These are phyloP conservation scores for Pythium apleroticum DNA, from an alignment of 352 stramenopile species.

Conservation along the genomic window DNA sequence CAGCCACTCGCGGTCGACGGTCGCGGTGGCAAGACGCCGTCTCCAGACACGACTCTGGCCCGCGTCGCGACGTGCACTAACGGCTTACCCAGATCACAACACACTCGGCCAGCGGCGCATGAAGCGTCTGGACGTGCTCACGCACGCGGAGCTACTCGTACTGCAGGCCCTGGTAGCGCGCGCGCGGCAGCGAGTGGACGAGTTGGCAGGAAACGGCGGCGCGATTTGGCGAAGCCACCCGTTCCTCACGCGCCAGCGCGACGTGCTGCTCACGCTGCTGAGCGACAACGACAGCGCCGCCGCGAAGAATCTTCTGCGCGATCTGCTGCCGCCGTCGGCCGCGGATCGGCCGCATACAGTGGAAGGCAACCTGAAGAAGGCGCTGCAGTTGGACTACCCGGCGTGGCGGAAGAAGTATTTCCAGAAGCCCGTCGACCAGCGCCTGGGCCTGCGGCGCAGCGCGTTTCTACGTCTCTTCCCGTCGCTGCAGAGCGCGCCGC, in stretches of 20 bases:
- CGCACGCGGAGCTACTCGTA: conserved; percentile 52
- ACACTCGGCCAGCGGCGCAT: conserved; percentile 8
- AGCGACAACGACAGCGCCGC: background rate
- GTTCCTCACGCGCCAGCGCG: conserved; percentile 18
- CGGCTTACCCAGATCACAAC: conserved; percentile 11
- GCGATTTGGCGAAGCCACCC: conserved; percentile 16
- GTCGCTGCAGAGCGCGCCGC: conserved; percentile 34
- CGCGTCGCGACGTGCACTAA: background rate
- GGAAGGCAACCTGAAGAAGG: conserved; percentile 17
- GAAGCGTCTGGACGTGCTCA: conserved; percentile 51
- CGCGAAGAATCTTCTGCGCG: conserved; percentile 6
- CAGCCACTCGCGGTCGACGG: conserved; percentile 27
- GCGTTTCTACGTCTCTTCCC: conserved; percentile 66
- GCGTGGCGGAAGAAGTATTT: conserved; percentile 47
- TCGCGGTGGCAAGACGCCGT: conserved; percentile 4
- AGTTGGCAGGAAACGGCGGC: background rate
- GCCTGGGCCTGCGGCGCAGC: conserved; percentile 43
- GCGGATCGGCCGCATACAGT: conserved; percentile 18
- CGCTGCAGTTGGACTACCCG: conserved; percentile 26
- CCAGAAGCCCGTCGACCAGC: conserved; percentile 36
- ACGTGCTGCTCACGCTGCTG: conserved; percentile 18
- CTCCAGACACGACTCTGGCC: background rate
- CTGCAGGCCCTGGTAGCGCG: conserved; percentile 50
- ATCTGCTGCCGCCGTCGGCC: background rate
- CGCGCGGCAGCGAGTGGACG: conserved; percentile 15